These are phyloP conservation scores for Boletus sp. DNA, from an alignment of 768 basidiomycete genomes.

Conservation along the genomic window DNA sequence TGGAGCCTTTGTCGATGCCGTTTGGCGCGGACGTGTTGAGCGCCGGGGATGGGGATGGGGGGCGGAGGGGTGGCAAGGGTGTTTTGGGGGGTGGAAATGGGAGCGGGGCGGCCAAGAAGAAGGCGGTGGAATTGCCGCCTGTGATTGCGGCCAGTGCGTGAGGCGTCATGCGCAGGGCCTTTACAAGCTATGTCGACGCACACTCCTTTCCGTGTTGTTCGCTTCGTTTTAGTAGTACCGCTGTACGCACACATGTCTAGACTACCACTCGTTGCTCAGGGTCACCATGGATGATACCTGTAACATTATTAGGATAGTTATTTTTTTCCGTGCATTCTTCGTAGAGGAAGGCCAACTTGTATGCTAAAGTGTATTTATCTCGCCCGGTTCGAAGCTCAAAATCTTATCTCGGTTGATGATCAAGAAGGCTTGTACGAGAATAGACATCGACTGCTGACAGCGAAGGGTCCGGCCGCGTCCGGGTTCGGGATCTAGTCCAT, in stretches of 20 bases:
- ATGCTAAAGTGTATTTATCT: no score
- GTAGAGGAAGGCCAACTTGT: no score
- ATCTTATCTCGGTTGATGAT: no score
- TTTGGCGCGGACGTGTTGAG: conserved; percentile 11
- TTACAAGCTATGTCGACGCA: no score
- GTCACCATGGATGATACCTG: conserved; percentile 32
- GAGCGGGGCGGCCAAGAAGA: conserved; percentile 21
- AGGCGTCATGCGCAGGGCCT: not conserved
- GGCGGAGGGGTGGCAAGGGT: not conserved
- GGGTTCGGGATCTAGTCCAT: no score
- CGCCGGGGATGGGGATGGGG: conserved; percentile 5
- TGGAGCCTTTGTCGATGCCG: conserved; percentile 14
- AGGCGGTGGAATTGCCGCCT: conserved; percentile 31
- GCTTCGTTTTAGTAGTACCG: no score
- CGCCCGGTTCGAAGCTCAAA: no score
- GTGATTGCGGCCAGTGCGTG: conserved; percentile 36
- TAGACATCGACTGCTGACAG: no score
- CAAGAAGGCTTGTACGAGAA: not conserved
- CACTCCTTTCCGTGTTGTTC: not conserved
- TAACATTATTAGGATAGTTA: conserved; percentile 33
- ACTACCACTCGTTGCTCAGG: conserved; percentile 1
- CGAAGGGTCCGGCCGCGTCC: no score
- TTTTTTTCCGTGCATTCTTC: not conserved
- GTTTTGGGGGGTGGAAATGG: conserved; percentile 10
- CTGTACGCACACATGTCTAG: conserved; percentile 14